Conservation (phyloP, 805 yeast genomes). For the Teunomyces barrocoloradensis region DNA sequence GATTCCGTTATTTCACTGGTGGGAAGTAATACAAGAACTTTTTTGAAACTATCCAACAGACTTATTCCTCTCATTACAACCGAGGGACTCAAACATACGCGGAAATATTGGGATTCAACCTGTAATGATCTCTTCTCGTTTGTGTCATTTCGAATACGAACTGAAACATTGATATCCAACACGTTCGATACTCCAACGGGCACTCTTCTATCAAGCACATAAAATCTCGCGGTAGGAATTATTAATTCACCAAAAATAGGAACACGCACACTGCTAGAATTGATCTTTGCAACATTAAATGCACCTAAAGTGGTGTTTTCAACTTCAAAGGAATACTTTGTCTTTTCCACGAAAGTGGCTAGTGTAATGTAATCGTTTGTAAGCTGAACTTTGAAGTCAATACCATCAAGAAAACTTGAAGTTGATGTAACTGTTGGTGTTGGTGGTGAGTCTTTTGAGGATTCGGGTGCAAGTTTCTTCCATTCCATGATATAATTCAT, state of each 20-base stretch:
- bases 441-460: not conserved
- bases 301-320: slow-evolving; percentile 27
- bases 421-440: not conserved
- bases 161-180: slow-evolving; percentile 43
- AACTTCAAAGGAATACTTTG: slow-evolving; percentile 34
- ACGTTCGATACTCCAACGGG: slow-evolving; percentile 41
- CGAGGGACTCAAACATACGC: slow-evolving; percentile 56
- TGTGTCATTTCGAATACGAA: slow-evolving; percentile 41
- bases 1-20: not conserved
- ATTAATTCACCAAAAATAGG: slow-evolving; percentile 38
- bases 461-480: slow-evolving; percentile 2
- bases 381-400: slow-evolving; percentile 23
- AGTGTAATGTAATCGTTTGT: slow-evolving; percentile 36
- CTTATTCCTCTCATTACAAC: slow-evolving; percentile 41
- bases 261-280: slow-evolving; percentile 10
- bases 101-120: slow-evolving; percentile 55
- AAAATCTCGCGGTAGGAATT: slow-evolving; percentile 43
- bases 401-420: slow-evolving; percentile 1
- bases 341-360: slow-evolving; percentile 28
- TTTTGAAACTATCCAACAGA: slow-evolving; percentile 22
- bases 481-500: slow-evolving; percentile 8
- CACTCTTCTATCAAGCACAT: slow-evolving; percentile 37
- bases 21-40: not conserved
- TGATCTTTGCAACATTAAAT: slow-evolving; percentile 21
- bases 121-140: slow-evolving; percentile 46